phyloP scores from a whole-genome alignment of 768 basidiomycete genomes.

The Mycena galericulata region DNA sequence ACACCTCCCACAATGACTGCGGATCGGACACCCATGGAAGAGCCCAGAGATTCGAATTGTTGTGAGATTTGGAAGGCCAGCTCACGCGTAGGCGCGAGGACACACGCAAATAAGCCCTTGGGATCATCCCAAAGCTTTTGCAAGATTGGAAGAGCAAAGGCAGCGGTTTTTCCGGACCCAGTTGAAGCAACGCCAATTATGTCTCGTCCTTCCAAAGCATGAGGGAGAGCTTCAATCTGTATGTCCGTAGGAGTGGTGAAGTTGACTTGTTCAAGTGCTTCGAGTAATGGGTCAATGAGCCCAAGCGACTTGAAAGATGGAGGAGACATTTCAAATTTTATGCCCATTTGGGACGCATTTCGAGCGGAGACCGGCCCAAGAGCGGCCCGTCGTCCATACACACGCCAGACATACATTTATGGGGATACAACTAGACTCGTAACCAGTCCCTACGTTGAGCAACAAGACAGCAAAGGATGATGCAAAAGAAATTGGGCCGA shows the following conservation, averaged over 20 bases:
- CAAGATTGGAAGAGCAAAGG: slow-evolving; percentile 95
- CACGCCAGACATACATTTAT: no score
- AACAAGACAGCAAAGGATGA: no score
- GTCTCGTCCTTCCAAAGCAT: slow-evolving; percentile 91
- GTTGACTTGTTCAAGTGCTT: slow-evolving; percentile 83
- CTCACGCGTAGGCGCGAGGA: slow-evolving; percentile 97
- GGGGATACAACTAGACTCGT: slow-evolving; percentile 31
- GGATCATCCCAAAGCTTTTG: slow-evolving; percentile 98
- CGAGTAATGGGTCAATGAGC: slow-evolving; percentile 89
- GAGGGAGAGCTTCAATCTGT: slow-evolving; percentile 86
- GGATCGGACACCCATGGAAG: slow-evolving; percentile 92
- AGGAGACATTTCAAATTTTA: slow-evolving; percentile 32
- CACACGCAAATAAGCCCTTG: slow-evolving; percentile 90
- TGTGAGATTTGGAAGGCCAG: slow-evolving; percentile 98
- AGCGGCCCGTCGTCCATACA: no score
- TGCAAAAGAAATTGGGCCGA: no score
- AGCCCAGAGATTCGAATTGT: slow-evolving; percentile 92
- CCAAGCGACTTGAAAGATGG: slow-evolving; percentile 86
- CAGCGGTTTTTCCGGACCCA: slow-evolving; percentile 97
- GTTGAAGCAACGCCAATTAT: slow-evolving; percentile 99
- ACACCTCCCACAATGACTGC: slow-evolving; percentile 96
- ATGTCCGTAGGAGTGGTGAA: slow-evolving; percentile 93
- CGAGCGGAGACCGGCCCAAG: not conserved
- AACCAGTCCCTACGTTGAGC: no score
- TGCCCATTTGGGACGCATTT: not conserved